These are phyloP conservation scores for Hapsidospora chrysogenum DNA, from an alignment of 495 filamentous ascomycete genomes.

Conservation along the genomic window DNA sequence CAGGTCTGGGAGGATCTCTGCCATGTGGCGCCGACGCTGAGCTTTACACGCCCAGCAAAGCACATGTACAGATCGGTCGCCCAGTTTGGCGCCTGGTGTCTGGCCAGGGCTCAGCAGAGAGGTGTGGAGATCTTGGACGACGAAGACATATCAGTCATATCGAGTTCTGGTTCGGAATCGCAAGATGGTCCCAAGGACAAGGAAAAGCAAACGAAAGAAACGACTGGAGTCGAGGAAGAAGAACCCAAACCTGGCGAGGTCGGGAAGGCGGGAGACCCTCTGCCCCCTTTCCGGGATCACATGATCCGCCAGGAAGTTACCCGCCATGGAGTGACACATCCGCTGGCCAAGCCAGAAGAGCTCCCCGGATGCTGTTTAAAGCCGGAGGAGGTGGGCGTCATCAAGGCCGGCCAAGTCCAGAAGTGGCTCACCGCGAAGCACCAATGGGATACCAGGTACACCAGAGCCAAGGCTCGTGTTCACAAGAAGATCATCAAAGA, in stretches of 20 bases:
- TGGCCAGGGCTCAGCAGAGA: conserved; percentile 64
- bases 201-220: not conserved
- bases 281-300: conserved; percentile 60
- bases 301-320: conserved; percentile 86
- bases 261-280: conserved; percentile 65
- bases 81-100: conserved; percentile 81
- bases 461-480: conserved; percentile 44
- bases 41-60: conserved; percentile 86
- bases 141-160: conserved; percentile 58
- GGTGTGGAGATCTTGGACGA: conserved; percentile 71
- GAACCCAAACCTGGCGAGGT: conserved; percentile 25
- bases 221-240: conserved; percentile 4
- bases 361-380: conserved; percentile 46
- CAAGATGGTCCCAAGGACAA: conserved; percentile 1
- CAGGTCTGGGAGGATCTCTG: conserved; percentile 94
- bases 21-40: conserved; percentile 78
- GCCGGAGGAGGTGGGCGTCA: conserved; percentile 48
- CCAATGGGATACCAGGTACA: conserved; percentile 55
- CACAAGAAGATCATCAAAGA: conserved; percentile 56
- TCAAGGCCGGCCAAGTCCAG: conserved; percentile 61
- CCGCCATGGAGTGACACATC: conserved; percentile 52
- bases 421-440: conserved; percentile 66
- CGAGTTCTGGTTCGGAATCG: conserved; percentile 32
- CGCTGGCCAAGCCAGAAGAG: conserved; percentile 41
- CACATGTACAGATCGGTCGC: conserved; percentile 83